Conservation (phyloP, 2,329 filamentous ascomycete genomes). For the Fusarium sp. region DNA sequence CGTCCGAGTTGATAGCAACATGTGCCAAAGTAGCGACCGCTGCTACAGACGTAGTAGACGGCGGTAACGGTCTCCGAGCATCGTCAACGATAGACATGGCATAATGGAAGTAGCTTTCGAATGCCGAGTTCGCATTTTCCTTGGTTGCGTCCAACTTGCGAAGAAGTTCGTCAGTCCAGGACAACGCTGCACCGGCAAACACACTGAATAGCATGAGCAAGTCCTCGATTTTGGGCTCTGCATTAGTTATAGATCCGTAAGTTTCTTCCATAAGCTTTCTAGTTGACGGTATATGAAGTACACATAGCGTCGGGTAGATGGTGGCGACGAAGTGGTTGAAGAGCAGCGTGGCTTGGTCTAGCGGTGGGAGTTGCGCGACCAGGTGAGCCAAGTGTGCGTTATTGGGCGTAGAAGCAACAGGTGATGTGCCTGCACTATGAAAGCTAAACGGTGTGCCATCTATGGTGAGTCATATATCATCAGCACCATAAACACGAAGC, state of each 20-base stretch:
- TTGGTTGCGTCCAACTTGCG: neutral
- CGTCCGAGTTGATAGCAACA: slow-evolving; percentile 11
- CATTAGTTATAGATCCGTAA: neutral
- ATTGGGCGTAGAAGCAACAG: too few relatives aligned
- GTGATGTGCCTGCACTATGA: neutral
- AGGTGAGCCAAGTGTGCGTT: neutral
- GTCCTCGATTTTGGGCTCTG: neutral
- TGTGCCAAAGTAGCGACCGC: slow-evolving; percentile 3
- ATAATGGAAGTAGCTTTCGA: neutral
- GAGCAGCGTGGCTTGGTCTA: neutral
- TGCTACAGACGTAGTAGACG: neutral
- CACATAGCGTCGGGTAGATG: slow-evolving; percentile 1
- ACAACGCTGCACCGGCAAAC: slow-evolving; percentile 6
- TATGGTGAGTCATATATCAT: neutral
- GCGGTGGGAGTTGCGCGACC: neutral
- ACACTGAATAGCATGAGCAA: slow-evolving; percentile 11
- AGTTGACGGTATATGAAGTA: slow-evolving; percentile 5
- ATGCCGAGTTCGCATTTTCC: neutral
- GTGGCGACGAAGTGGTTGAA: neutral
- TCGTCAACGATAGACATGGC: slow-evolving; percentile 1
- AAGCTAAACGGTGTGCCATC: neutral
- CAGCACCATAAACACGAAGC: too few relatives aligned
- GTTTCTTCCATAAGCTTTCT: neutral
- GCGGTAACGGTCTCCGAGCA: fast-evolving
- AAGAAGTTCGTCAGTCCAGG: slow-evolving; percentile 16